Evolutionary conservation across 176 grass and related monocot species (phyloP).

Genomic region (Zizania latifolia): DNA sequence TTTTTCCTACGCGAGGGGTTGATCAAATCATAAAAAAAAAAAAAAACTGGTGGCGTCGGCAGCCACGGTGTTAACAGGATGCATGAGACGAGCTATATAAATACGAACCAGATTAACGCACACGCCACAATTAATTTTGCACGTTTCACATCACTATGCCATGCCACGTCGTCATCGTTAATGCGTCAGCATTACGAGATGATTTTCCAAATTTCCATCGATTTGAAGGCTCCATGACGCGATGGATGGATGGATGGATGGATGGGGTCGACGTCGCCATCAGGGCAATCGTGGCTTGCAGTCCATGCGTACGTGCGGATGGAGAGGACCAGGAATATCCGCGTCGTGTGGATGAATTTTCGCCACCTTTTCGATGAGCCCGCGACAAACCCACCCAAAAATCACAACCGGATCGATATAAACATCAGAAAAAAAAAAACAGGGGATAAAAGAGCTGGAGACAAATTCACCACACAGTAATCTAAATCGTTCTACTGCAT

Average conservation of each 20-base stretch:
- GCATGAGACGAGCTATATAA: not conserved
- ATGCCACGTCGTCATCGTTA: too few species aligned
- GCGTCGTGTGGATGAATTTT: not conserved
- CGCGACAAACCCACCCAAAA: not conserved
- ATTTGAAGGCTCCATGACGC: not conserved
- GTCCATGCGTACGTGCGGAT: not conserved
- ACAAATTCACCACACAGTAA: not conserved
- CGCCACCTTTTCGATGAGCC: not conserved
- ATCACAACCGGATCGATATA: not conserved
- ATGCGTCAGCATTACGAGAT: too few species aligned
- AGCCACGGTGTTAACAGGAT: not conserved
- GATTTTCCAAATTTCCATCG: too few species aligned
- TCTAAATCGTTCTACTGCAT: constrained; percentile 9
- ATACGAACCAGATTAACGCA: not conserved
- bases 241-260: too few species aligned
- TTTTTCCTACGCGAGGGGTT: not conserved
- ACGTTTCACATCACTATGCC: too few species aligned
- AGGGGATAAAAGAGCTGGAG: not conserved
- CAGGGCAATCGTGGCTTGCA: too few species aligned
- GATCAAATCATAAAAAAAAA: too few species aligned
- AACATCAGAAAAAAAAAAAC: not conserved
- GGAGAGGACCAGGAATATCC: not conserved
- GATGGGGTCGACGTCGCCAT: not conserved
- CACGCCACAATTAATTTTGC: not conserved
- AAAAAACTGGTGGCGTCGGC: not conserved